Evolutionary conservation across 106 monocot genomes (phyloP).

Genomic region (Hemerocallis citrina): DNA sequence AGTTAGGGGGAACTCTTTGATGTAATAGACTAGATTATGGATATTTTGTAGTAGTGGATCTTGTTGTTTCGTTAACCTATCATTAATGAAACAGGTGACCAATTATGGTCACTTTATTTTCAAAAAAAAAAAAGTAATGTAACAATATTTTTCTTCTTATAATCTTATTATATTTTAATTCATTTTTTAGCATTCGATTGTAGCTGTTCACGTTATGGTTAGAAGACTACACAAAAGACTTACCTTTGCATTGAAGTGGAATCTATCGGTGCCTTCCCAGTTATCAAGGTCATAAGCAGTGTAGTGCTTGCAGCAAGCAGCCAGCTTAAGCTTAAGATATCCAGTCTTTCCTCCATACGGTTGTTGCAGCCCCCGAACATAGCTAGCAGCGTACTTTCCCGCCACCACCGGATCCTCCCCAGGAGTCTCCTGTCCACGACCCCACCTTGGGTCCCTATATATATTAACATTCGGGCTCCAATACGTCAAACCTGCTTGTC

Average conservation of each 20-base stretch:
- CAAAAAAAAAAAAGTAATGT: no score
- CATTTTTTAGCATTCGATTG: no score
- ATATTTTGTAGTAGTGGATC: no score
- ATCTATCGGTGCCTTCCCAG: constrained; percentile 55
- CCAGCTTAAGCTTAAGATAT: constrained; percentile 40
- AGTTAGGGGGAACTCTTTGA: no score
- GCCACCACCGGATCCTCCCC: constrained; percentile 52
- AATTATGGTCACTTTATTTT: no score
- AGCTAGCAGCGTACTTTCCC: constrained; percentile 31
- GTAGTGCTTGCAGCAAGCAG: constrained; percentile 95
- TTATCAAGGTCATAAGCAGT: constrained; percentile 92
- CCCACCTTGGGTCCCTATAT: constrained; percentile 67
- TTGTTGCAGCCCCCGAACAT: constrained; percentile 78
- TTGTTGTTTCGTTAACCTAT: no score
- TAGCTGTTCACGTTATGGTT: no score
- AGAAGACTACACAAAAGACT: no score
- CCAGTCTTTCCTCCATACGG: constrained; percentile 18
- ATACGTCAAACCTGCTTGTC: constrained; percentile 52
- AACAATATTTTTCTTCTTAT: no score
- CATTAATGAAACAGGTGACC: no score
- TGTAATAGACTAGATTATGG: no score
- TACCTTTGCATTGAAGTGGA: constrained; percentile 80
- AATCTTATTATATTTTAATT: no score
- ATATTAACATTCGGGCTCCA: constrained; percentile 73
- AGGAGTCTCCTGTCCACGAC: constrained; percentile 63